Evolutionary conservation across 305 asterid genomes (phyloP), one percentile per base, ranked within the genome.

Genomic region (Euphrasia arctica): DNA sequence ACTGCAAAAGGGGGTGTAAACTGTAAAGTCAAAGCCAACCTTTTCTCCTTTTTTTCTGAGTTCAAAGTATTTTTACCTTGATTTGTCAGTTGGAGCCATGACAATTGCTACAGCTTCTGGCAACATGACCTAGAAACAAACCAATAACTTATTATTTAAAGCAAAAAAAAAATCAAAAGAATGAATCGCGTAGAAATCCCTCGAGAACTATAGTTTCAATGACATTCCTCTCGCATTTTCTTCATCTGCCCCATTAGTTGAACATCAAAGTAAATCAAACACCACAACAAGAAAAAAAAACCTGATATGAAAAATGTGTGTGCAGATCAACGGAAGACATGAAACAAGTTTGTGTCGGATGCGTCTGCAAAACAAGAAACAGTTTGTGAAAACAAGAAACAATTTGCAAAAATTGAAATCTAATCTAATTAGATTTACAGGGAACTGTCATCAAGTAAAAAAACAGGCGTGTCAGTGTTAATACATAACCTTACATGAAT

Each of bases 321-420:
- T 94, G 99, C 75, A 94, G 90, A 82, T 94, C 99, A 67, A 94
- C 91, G 2, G 99, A 94, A 60, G 99, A 94, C 99, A 94, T 94
- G 60, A 94, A 94, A 74, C 99, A 94, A 12, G 97, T 90, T 68
- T 94, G 99, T 6, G 96, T 77, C 32, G 99, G 99, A 85, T 94
- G 99, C 39, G 99, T 94, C 97, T 94, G 95, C 85, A 90, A 69
- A 75, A 60, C 72, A 74, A 70, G 60, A 68, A 60, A 50, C 55
- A 47, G 54, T 48, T n/a, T 15, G 75, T 67, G 45, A 65, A 22
- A 64, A 31, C 9, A 18, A 18, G 22, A 56, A 14, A 58, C 67
- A 31, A 31, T 4, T 31, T 31, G 34, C 5, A 4, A 31, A 31
- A 31, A 31, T 31, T 2, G 34, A 31, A 31, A 31, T 69, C 42